Evolutionary conservation across 2,329 filamentous ascomycete genomes (phyloP).

Genomic region (Botryosphaeria dothidea): DNA sequence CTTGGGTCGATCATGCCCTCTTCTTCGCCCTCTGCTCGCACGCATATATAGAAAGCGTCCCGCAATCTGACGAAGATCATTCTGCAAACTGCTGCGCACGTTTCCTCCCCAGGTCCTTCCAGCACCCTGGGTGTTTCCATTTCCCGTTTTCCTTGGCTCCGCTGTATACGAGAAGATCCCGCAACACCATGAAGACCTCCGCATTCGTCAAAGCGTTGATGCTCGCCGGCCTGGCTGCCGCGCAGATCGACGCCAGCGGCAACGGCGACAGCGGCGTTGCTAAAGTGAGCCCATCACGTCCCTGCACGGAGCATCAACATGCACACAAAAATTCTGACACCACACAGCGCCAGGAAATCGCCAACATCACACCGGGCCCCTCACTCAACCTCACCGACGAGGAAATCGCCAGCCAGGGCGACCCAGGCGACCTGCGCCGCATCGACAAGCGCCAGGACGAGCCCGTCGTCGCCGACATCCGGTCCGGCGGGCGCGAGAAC

Average conservation of each 20-base stretch:
- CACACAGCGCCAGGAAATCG: background rate
- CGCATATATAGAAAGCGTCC: background rate
- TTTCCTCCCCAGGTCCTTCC: background rate
- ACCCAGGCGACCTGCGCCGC: background rate
- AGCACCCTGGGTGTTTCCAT: background rate
- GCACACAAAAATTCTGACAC: too few species aligned
- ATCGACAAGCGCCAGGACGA: background rate
- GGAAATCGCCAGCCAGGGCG: background rate
- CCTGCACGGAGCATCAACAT: too few species aligned
- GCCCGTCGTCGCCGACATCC: background rate
- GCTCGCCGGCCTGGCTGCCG: background rate
- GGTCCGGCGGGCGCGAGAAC: background rate
- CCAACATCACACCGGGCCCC: background rate
- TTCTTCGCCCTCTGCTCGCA: background rate
- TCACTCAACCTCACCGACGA: background rate
- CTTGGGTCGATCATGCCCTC: background rate
- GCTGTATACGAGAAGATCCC: background rate
- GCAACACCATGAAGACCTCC: background rate
- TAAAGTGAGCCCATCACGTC: background rate
- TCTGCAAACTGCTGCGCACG: background rate
- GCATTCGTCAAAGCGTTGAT: background rate
- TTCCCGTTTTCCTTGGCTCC: background rate
- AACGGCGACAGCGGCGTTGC: background rate
- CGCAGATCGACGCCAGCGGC: background rate
- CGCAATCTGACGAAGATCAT: background rate